Conservation (phyloP, 306 rosid genomes). For the Sechiopsis laciniata region DNA sequence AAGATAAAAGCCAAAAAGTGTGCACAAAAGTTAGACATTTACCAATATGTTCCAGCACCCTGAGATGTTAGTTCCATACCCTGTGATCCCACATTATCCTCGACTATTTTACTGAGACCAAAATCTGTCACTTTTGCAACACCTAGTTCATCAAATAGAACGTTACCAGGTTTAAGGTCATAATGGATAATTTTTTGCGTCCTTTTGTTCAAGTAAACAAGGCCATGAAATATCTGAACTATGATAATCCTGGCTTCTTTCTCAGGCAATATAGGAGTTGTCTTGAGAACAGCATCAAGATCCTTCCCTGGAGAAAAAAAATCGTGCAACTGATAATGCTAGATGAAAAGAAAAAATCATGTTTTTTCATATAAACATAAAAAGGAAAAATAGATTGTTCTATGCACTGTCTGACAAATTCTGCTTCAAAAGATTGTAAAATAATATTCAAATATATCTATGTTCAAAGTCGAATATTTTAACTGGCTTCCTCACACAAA, state of each 20-base stretch:
- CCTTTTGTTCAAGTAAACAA: slow-evolving; percentile 86
- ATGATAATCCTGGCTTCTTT: slow-evolving; percentile 89
- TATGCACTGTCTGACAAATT: too few relatives aligned
- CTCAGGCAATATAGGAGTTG: slow-evolving; percentile 85
- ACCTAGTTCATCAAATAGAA: slow-evolving; percentile 88
- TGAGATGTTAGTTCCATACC: slow-evolving; percentile 99
- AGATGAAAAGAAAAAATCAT: slow-evolving; percentile 2
- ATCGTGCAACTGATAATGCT: neutral
- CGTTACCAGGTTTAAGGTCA: slow-evolving; percentile 98
- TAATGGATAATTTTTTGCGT: slow-evolving; percentile 89
- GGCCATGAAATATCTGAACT: slow-evolving; percentile 90
- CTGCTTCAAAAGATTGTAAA: too few relatives aligned
- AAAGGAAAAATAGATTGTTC: neutral
- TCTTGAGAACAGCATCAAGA: slow-evolving; percentile 92
- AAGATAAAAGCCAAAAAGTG: slow-evolving; percentile 10
- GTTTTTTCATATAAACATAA: neutral
- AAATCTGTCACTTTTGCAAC: slow-evolving; percentile 96
- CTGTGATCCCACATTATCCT: slow-evolving; percentile 95
- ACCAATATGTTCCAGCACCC: slow-evolving; percentile 99
- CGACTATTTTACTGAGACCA: slow-evolving; percentile 99
- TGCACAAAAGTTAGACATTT: slow-evolving; percentile 33
- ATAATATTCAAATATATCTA: neutral
- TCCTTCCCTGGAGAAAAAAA: slow-evolving; percentile 65
- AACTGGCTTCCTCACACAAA: neutral
- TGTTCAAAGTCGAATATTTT: neutral